Evolutionary conservation across 148 eudicot species (phyloP), one percentile per base, ranked within the genome.

Genomic region (Rhododendron mucronatum): DNA sequence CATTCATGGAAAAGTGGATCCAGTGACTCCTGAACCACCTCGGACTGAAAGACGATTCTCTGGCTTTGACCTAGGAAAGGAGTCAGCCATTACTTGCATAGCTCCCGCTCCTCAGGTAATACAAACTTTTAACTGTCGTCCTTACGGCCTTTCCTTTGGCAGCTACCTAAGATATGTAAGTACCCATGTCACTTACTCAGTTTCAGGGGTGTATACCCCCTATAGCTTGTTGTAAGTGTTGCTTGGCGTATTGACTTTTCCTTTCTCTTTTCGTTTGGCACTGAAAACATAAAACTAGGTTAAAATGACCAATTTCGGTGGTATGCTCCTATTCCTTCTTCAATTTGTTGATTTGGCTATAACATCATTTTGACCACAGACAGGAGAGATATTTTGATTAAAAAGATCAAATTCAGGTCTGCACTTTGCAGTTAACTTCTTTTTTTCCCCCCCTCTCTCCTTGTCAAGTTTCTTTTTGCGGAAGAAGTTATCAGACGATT

Each of bases 11-110:
- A 91, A 91, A 90, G 92, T 86, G 82, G 96, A 93, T 87, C 98
- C 95, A 2, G 89, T 92, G 39, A 93, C 94, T 89, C 98, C 98
- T 48, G 93, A 92, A 73, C 96, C 93, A 45, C 93, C 91, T 85
- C 90, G 89, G 78, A 81, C 82, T 80, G 96, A 93, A 81, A 88
- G 87, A 86, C 88, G 84, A 51, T 30, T 71, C 16, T 50, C 82
- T 9, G 85, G 57, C 84, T 26, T 41, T 61, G 93, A 88, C 33
- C 84, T 87, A 0, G 86, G 74, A 63, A 50, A 89, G 37, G 89
- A 88, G 75, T 35, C 88, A 28, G 41, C 77, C 44, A 41, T 26
- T 28, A n/a, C 86, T 89, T 83, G 71, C 85, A 73, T 77, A 7
- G 84, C 82, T 83, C 63, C 83, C n/a, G 50, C 20, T 86, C 86